Base-by-base conservation (phyloP, 1,284 basidiomycete species). In the Agaricales sp. region DNA sequence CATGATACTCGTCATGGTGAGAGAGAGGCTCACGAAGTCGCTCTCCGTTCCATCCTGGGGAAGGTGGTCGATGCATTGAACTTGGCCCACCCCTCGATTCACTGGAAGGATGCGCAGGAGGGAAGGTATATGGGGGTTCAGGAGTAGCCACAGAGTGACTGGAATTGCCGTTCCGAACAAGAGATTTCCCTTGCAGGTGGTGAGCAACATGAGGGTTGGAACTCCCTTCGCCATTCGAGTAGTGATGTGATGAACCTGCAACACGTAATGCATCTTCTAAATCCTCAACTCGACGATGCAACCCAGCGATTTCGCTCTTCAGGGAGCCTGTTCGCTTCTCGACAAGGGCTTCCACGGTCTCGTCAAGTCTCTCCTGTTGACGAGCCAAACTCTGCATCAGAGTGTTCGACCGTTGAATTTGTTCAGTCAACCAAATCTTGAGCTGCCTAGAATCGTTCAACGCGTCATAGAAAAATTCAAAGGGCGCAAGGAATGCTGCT, bases 391-490 rank as follows among this genome's bases (percentile, higher is more conserved):
- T 65, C 55, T 70, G 63, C 48, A 77, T 67, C 35, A 85, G 67
- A 4, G 71, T 56, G 46, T 74, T 75, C 24, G 78, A 77, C 58
- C 74, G 76, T 57, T 78, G 75, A 35, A 87, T 61, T 63, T 87
- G 85, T 49, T 87, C 84, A 18, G 70, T 68, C 3, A 89, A 70
- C 81, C 83, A 87, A 38, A 61, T 59, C 65, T 86, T 86, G 50
- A 87, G 73, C 58, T 84, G 78, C 58, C 76, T 80, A 39, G 82
- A 78, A 59, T 87, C 84, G 52, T 80, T 77, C 30, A 91, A 71
- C 1, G 85, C 80, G 52, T 87, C 82, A 57, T 88, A 89, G 63
- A 90, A 88, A 51, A 73, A 61, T 58, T 84, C 84, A 54, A 90
- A 91, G 1, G 83, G 84, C 0, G 81, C 76, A 46, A 89, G 65